These are phyloP conservation scores for Zygnema cylindricum DNA, from an alignment of 139 green algal genomes.

Conservation along the genomic window DNA sequence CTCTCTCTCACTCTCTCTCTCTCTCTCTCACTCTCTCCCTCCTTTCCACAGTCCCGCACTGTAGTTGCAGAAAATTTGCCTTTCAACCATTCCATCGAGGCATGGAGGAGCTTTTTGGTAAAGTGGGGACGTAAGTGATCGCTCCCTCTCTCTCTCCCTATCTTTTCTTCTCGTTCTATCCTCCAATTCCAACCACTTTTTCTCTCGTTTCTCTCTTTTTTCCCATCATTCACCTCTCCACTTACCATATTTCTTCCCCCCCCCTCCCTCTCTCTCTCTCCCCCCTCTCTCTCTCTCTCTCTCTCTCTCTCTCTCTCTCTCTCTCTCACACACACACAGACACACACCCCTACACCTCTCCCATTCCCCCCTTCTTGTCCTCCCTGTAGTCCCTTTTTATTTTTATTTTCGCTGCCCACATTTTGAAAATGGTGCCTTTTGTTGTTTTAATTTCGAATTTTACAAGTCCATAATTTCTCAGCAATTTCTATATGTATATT, in stretches of 20 bases:
- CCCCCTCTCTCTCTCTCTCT: not conserved
- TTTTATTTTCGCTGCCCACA: not conserved
- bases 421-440: not conserved
- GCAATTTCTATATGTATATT: too few relatives aligned
- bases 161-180: not conserved
- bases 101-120: constrained; percentile 57
- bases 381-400: not conserved
- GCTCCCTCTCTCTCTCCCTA: constrained; percentile 8
- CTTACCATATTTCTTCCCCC: too few relatives aligned
- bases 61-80: constrained; percentile 58
- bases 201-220: not conserved
- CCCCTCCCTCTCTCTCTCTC: not conserved
- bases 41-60: constrained; percentile 22
- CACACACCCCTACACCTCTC: too few relatives aligned
- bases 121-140: constrained; percentile 51
- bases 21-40: not conserved
- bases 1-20: not conserved
- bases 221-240: too few relatives aligned
- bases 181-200: not conserved
- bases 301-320: not conserved
- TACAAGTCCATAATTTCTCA: too few relatives aligned
- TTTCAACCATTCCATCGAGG: constrained; percentile 51
- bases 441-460: too few relatives aligned
- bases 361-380: not conserved
- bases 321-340: not conserved